Base-by-base conservation (phyloP, 495 filamentous ascomycete species). In the Aspergillus nidulans region DNA sequence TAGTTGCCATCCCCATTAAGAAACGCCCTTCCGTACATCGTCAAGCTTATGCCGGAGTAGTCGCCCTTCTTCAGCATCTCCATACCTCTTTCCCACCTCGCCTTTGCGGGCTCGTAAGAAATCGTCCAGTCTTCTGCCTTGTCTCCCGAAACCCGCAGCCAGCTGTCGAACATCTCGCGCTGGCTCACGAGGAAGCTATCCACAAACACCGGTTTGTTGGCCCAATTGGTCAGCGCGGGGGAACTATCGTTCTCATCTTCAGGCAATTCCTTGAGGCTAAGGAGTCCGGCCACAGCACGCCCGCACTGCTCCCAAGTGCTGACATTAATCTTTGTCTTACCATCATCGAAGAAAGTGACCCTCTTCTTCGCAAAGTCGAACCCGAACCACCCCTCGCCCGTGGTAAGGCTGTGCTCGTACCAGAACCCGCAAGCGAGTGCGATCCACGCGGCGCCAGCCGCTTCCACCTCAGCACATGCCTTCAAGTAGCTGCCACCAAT, bases 51-150 rank as follows among this genome's bases (percentile, higher is more conserved):
- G 0, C 55, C 66, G 12, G 26, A 26, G 3, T n/a, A 53, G 57
- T 81, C 66, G 0, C 79, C 81, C 21, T 61, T 51, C 53, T 72
- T 34, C 60, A 84, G 41, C 39, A 59, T 61, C 60, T 66, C 68
- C 39, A 55, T 70, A 79, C 0, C 80, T 73, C 63, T 82, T 66
- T 24, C 61, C 60, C 0, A 66, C 53, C 0, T 64, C 36, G 62
- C 81, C 72, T n/a, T 75, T 48, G 4, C 40, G 63, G 41, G 36
- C 36, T 39, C n/a, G 4, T 16, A 9, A 1, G 3, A 3, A 16
- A 88, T 76, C 2, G 62, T 76, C 85, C 85, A 90, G 52, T 86
- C 83, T 1, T 41, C 56, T 39, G 74, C 66, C 16, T 62, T 75
- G 1, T 73, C 76, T 1, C 76, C 78, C 0, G 77, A 77, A 0